Base-by-base conservation (phyloP, 352 stramenopile genomes). In the Phytopythium sindhum region DNA sequence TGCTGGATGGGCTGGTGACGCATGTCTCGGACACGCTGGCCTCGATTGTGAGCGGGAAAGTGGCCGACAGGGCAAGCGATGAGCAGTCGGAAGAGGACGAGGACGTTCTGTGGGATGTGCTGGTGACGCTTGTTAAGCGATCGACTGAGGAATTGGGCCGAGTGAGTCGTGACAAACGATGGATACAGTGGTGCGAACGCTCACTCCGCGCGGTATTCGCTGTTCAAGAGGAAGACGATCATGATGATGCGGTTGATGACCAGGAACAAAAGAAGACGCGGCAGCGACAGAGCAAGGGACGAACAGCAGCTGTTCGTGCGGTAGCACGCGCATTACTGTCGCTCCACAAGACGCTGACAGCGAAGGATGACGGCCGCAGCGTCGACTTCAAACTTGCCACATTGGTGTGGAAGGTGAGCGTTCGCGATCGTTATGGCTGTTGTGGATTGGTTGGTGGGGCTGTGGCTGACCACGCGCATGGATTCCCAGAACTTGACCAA, bases 351-450 rank as follows among this genome's bases (percentile, higher is more conserved):
- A 24, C 55, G 2, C 33, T 48, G 14, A 23, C 44, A 3, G n/a
- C 60, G 56, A 26, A 29, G 10, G 39, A n/a, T 8, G 21, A 14
- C 2, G 23, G 39, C 21, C 52, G 39, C 4, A 28, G 8, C 0
- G 37, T 47, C 39, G 65, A 75, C 23, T 73, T 86, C n/a, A 80
- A 81, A 57, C 63, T 74, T 12, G 56, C 57, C 68, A 86, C 77
- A 9, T 71, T 86, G 21, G 64, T 81, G 14, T 86, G 77, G 77
- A 86, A 86, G 77, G 77, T 85, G 63, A 31, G 4, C 60, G 37
- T 28, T 42, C 14, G 2, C 11, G 28, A 57, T 14, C 37, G 14
- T 35, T 41, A 10, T 53, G 28, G 12, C 31, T 56, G 29, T 11
- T 26, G 21, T 51, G 19, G 19, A 1, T 7, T 44, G 53, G 26